phyloP scores from a whole-genome alignment of 208 protist species.

The Spongospora subterranea region DNA sequence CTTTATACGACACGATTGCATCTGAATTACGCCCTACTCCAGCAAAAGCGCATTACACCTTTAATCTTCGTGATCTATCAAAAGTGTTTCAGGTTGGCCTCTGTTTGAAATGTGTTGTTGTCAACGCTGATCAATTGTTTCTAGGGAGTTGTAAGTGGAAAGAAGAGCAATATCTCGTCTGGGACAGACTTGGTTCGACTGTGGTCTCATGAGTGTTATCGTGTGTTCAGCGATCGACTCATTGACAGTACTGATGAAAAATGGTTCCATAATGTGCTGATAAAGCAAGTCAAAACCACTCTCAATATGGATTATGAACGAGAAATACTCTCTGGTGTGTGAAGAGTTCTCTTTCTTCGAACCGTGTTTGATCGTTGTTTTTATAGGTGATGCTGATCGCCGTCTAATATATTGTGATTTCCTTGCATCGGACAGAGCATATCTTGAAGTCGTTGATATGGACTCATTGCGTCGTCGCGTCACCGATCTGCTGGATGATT shows the following conservation, averaged over 20 bases:
- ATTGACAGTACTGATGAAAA: slow-evolving; percentile 71
- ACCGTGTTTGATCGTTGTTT: not conserved
- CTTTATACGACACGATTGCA: slow-evolving; percentile 89
- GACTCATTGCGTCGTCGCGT: slow-evolving; percentile 80
- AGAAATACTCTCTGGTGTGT: not conserved
- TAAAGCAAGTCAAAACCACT: slow-evolving; percentile 59
- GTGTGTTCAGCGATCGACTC: slow-evolving; percentile 77
- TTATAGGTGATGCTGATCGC: slow-evolving; percentile 19
- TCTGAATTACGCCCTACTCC: slow-evolving; percentile 94
- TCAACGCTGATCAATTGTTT: not conserved
- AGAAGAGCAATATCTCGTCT: slow-evolving; percentile 4
- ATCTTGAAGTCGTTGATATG: slow-evolving; percentile 81
- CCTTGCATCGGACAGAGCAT: slow-evolving; percentile 67
- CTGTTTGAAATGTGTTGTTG: slow-evolving; percentile 31
- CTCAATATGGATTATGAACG: slow-evolving; percentile 17
- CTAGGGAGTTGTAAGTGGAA: slow-evolving; percentile 58
- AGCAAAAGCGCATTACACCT: slow-evolving; percentile 96
- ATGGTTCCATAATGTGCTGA: slow-evolving; percentile 70
- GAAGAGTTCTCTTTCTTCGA: not conserved
- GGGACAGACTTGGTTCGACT: slow-evolving; percentile 66
- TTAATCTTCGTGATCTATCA: slow-evolving; percentile 96
- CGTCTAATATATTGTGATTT: slow-evolving; percentile 87
- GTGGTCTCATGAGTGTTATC: slow-evolving; percentile 75
- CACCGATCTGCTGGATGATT: slow-evolving; percentile 86
- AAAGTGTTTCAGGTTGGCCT: slow-evolving; percentile 81